A percentile compares a stretch with the other conserved stretches of the same genome.
Conservation (phyloP, 1,284 basidiomycete genomes). For the Xerocomus amazonicus region DNA sequence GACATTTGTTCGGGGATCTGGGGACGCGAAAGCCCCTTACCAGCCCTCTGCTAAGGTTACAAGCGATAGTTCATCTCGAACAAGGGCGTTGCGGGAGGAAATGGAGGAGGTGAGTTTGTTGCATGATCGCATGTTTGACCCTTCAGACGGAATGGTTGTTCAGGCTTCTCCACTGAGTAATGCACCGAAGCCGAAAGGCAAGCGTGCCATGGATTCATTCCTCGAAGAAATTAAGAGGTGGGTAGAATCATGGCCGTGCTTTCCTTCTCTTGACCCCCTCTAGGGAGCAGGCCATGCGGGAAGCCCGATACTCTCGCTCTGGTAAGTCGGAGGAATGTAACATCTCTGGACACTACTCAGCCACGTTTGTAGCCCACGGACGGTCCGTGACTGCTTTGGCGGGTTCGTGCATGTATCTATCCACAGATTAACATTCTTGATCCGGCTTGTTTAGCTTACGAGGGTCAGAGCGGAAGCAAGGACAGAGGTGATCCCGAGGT, state of each 20-base stretch:
- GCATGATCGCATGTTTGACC: not conserved
- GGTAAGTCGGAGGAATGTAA: slow-evolving; percentile 40
- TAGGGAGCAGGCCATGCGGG: slow-evolving; percentile 89
- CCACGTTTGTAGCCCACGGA: slow-evolving; percentile 37
- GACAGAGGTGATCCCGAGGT: slow-evolving; percentile 83
- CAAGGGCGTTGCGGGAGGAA: slow-evolving; percentile 34
- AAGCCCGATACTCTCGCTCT: slow-evolving; percentile 74
- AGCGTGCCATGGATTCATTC: slow-evolving; percentile 90
- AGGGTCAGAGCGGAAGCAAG: slow-evolving; percentile 84
- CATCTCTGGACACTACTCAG: not conserved
- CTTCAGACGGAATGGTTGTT: slow-evolving; percentile 3
- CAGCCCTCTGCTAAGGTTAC: slow-evolving; percentile 37
- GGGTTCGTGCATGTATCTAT: slow-evolving; percentile 42
- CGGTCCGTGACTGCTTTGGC: slow-evolving; percentile 85
- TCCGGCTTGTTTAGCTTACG: slow-evolving; percentile 54
- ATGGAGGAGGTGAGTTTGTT: slow-evolving; percentile 27
- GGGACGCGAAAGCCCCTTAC: slow-evolving; percentile 49
- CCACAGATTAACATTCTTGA: slow-evolving; percentile 2
- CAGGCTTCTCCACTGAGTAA: slow-evolving; percentile 52
- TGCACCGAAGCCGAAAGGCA: slow-evolving; percentile 74
- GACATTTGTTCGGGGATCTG: slow-evolving; percentile 73
- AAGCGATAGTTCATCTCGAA: slow-evolving; percentile 27
- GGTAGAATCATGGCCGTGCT: not conserved
- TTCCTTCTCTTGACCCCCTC: not conserved
- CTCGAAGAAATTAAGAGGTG: slow-evolving; percentile 91